Conservation (phyloP, 1,284 basidiomycete genomes). For the Cryptococcus hybrid region DNA sequence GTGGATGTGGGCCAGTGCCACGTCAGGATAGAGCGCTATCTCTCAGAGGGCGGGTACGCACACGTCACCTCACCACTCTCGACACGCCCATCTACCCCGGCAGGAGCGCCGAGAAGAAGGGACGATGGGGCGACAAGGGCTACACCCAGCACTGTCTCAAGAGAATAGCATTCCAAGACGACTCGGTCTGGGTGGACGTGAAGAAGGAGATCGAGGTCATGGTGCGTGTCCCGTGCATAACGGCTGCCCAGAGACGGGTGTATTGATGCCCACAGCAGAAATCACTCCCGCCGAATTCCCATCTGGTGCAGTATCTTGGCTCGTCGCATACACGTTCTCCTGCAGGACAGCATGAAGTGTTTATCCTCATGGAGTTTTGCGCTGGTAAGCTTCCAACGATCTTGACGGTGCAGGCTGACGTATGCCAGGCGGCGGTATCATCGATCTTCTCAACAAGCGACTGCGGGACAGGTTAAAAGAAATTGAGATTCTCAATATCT, state of each 20-base stretch:
- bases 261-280: conserved; percentile 23
- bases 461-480: conserved; percentile 91
- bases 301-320: conserved; percentile 43
- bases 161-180: conserved; percentile 89
- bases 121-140: conserved; percentile 56
- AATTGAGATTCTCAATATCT: conserved; percentile 95
- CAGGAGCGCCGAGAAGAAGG: conserved; percentile 23
- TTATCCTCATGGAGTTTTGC: conserved; percentile 99
- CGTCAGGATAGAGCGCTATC: conserved; percentile 83
- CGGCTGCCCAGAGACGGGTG: background rate
- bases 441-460: conserved; percentile 98
- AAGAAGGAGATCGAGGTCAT: conserved; percentile 98
- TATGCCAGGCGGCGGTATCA: conserved; percentile 83
- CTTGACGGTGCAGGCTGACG: background rate
- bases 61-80: conserved; percentile 92
- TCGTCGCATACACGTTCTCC: conserved; percentile 79
- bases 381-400: conserved; percentile 52
- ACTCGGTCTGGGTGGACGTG: conserved; percentile 87
- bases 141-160: conserved; percentile 93
- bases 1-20: conserved; percentile 86
- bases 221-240: conserved; percentile 58
- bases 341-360: conserved; percentile 88
- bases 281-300: conserved; percentile 34
- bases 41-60: conserved; percentile 97
- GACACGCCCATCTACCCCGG: conserved; percentile 69